Evolutionary conservation across 2,329 filamentous ascomycete species (phyloP).

Genomic region (Cryphonectria radicalis): DNA sequence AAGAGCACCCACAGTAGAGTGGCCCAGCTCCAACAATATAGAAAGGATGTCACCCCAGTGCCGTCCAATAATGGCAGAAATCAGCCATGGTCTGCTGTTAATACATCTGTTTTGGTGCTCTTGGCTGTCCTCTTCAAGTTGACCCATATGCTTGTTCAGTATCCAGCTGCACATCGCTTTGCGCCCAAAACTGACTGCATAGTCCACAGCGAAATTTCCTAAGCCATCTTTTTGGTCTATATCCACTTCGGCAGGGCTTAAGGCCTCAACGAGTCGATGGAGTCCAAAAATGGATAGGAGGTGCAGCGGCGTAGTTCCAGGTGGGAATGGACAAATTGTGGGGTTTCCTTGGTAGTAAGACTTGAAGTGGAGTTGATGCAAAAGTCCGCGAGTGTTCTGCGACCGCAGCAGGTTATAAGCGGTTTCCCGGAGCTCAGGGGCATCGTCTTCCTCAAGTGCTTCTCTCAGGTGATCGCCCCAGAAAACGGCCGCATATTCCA

Average conservation of each 20-base stretch:
- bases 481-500: not conserved
- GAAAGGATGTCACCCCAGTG: not conserved
- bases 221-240: not conserved
- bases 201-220: not conserved
- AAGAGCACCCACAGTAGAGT: not conserved
- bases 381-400: not conserved
- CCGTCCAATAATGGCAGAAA: not conserved
- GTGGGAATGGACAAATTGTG: not conserved
- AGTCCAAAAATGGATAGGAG: not conserved
- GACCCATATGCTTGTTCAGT: not conserved
- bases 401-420: not conserved
- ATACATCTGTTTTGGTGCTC: not conserved
- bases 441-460: not conserved
- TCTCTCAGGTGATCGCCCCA: not conserved
- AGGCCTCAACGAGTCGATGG: not conserved
- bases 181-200: not conserved
- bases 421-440: not conserved
- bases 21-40: not conserved
- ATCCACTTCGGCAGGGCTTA: not conserved
- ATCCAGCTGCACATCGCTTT: not conserved
- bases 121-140: not conserved
- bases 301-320: not conserved
- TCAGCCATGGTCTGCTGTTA: not conserved
- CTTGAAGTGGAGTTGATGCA: not conserved
- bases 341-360: not conserved